Evolutionary conservation across 73 alveolate genomes (phyloP), one percentile per base, ranked within the genome.

Genomic region (Tetrahymena elliotti): DNA sequence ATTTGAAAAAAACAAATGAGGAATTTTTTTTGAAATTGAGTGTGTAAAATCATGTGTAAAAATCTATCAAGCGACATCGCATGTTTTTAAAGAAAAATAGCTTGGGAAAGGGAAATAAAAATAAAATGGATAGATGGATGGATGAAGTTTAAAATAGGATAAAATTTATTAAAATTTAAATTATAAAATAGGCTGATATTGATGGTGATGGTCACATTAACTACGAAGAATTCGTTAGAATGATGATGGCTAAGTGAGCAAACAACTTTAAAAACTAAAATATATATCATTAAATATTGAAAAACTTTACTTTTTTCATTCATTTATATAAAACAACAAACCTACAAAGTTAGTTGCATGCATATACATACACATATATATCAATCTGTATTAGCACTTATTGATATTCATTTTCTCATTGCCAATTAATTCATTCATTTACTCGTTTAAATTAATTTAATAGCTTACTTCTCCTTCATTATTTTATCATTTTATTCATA

Each of bases 131-230:
- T n/a, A n/a, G n/a, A n/a, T n/a, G n/a, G n/a, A n/a, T n/a, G n/a
- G n/a, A n/a, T n/a, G n/a, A n/a, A n/a, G n/a, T n/a, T n/a, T n/a
- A n/a, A n/a, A n/a, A n/a, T n/a, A n/a, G n/a, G n/a, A n/a, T n/a
- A n/a, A n/a, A n/a, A n/a, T n/a, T n/a, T n/a, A n/a, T n/a, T n/a
- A n/a, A n/a, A n/a, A n/a, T n/a, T 47, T 47, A 10, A 68, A 68
- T 68, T n/a, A n/a, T n/a, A n/a, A 68, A 68, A 24, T 68, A 68
- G 88, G 99, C 99, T 38, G 99, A 98, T 94, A 92, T 97, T 35
- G 99, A 98, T 95, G 98, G 97, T 84, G 99, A 97, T 95, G 99
- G 99, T 35, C 97, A 93, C 95, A 98, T 97, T 95, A 98, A 94
- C 96, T 98, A 98, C 96, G 99, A 98, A 94, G 99, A 97, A 83